These are phyloP conservation scores for Rhizoclosmatium sp. DNA, from an alignment of 192 early-diverging fungal genomes.

Conservation along the genomic window DNA sequence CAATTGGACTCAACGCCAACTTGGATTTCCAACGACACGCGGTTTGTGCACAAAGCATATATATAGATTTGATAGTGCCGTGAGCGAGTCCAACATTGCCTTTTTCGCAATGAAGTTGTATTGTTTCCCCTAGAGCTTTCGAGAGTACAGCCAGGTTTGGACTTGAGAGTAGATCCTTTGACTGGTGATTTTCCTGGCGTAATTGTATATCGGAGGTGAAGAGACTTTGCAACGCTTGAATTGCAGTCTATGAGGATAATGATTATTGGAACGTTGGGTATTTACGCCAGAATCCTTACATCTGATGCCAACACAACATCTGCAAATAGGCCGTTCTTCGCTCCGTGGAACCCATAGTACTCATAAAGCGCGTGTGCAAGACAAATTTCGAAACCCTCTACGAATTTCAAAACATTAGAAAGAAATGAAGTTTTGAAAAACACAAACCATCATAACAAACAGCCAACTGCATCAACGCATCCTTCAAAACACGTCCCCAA, in stretches of 20 bases:
- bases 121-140: not conserved
- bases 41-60: not conserved
- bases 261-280: not conserved
- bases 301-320: not conserved
- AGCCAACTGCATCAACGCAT: not conserved
- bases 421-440: not conserved
- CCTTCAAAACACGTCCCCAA: not conserved
- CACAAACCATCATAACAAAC: slow-evolving; percentile 3
- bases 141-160: not conserved
- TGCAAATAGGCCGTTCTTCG: not conserved
- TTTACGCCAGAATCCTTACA: not conserved
- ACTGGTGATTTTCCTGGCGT: not conserved
- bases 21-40: not conserved
- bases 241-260: not conserved
- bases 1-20: not conserved
- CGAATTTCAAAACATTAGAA: no score
- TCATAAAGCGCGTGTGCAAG: not conserved
- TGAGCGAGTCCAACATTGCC: not conserved
- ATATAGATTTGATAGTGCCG: no score
- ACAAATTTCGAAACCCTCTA: not conserved
- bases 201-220: not conserved
- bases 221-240: not conserved
- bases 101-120: not conserved
- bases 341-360: not conserved
- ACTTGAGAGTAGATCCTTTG: not conserved